Percentiles rank a stretch among this genome's conserved stretches.
These are phyloP conservation scores for Boletus coccyginus DNA, from an alignment of 768 basidiomycete genomes.

Conservation along the genomic window DNA sequence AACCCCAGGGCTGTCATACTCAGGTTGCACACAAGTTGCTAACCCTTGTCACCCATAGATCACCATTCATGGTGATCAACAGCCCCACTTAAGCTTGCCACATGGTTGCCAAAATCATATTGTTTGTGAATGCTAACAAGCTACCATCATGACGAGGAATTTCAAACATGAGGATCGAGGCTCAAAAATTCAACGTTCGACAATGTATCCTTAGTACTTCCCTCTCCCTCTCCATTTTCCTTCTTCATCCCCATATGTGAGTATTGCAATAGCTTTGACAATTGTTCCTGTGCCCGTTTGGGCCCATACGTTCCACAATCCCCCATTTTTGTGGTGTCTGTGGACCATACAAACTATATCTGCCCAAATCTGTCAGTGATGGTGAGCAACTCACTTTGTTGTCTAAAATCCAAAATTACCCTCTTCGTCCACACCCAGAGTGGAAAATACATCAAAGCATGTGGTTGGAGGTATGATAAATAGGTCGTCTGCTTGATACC, in stretches of 20 bases:
- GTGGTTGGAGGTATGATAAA: conserved; percentile 10
- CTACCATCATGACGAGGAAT: background rate
- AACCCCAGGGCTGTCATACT: background rate
- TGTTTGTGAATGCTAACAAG: background rate
- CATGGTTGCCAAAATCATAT: background rate
- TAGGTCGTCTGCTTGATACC: background rate
- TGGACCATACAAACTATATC: background rate
- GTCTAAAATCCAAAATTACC: background rate
- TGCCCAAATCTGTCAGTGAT: background rate
- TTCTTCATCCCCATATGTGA: background rate
- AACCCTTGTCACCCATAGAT: background rate
- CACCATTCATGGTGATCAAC: background rate
- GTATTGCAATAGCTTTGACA: background rate
- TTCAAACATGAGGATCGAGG: background rate
- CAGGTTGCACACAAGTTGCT: background rate
- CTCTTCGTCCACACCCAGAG: conserved; percentile 6
- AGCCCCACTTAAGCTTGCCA: background rate
- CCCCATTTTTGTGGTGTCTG: background rate
- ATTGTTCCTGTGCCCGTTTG: background rate
- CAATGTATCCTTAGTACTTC: background rate
- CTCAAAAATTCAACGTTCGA: background rate
- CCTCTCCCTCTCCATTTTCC: background rate
- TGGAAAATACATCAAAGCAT: conserved; percentile 5
- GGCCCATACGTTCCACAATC: conserved; percentile 4
- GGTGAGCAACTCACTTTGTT: conserved; percentile 10